Base-by-base conservation (phyloP, 768 basidiomycete species). In the Xanthoconium purpureum region DNA sequence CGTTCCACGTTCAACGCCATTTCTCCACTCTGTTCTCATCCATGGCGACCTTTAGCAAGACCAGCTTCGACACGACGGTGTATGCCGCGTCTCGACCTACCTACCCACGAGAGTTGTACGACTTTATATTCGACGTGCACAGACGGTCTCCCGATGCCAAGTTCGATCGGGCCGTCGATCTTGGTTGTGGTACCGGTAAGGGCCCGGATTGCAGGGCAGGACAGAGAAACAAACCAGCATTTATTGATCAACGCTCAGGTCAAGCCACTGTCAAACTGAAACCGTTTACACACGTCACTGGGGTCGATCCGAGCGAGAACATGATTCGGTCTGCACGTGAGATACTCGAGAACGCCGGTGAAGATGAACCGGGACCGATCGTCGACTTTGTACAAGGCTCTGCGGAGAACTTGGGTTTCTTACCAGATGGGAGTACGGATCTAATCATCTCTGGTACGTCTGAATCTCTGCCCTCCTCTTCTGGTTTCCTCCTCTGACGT, bases 111-210 rank as follows among this genome's bases (percentile, higher is more conserved):
- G 72, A 76, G 33, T 74, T 91, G n/a, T 90, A 81, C 65, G 80
- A 87, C 30, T 76, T 80, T 36, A 73, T 91, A 33, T 82, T 83
- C 55, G 65, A 75, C 2, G 85, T 81, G 63, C 89, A 91, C 63
- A 67, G 65, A 17, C 61, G 56, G 35, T 50, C 59, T 38, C 50
- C 45, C 3, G 38, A 50, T 3, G 62, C 71, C 15, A 60, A 64
- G 57, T 88, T 82, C 75, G 77, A 82, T 14, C 75, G 76, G 36
- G 88, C 87, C 0, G 75, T 90, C 0, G 91, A 94, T 61, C 66
- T 91, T 10, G 89, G 91, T 3, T 93, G 91, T 68, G 90, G 92
- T 28, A 89, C 91, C 42, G 87, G 89, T 87, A 58, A 20, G 73
- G 9, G 33, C 24, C 24, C 24, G 4, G 24, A 24, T 24, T 24